Conservation (phyloP, 2,329 filamentous ascomycete genomes). For the Trichoderma koningiopsis region DNA sequence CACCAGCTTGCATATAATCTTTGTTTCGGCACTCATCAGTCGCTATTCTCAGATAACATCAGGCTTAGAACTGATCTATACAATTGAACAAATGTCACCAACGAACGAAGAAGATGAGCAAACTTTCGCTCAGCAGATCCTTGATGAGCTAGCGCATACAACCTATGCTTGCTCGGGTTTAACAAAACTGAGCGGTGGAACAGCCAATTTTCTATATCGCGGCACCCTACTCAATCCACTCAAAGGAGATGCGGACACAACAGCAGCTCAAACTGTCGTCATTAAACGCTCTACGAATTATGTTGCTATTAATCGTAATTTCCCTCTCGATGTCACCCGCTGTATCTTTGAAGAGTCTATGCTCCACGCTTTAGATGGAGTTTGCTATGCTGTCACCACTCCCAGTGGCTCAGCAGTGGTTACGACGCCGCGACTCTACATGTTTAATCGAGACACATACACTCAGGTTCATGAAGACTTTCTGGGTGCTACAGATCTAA, state of each 20-base stretch:
- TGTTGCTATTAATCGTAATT: not conserved
- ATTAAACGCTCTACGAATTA: not conserved
- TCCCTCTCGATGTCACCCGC: conserved; percentile 3
- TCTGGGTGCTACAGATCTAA: not conserved
- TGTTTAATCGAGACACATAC: not conserved
- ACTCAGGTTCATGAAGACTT: conserved; percentile 8
- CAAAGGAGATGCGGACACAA: not conserved
- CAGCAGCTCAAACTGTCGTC: not conserved
- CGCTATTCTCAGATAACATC: not conserved
- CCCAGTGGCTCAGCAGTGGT: not conserved
- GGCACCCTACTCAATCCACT: not conserved
- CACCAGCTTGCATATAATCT: not conserved
- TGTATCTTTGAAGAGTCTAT: conserved; percentile 10
- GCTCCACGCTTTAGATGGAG: not conserved
- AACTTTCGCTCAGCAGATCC: not conserved
- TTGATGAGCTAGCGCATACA: not conserved
- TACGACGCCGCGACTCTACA: not conserved
- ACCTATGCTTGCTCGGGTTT: not conserved
- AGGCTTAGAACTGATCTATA: not conserved
- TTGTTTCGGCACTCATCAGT: not conserved
- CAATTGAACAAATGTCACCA: not conserved
- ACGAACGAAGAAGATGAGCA: not conserved
- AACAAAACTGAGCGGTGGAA: conserved; percentile 2
- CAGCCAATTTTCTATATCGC: conserved; percentile 5
- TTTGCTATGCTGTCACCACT: not conserved